phyloP scores from a whole-genome alignment of 179 eudicot genomes.

The Camellia oleifera region DNA sequence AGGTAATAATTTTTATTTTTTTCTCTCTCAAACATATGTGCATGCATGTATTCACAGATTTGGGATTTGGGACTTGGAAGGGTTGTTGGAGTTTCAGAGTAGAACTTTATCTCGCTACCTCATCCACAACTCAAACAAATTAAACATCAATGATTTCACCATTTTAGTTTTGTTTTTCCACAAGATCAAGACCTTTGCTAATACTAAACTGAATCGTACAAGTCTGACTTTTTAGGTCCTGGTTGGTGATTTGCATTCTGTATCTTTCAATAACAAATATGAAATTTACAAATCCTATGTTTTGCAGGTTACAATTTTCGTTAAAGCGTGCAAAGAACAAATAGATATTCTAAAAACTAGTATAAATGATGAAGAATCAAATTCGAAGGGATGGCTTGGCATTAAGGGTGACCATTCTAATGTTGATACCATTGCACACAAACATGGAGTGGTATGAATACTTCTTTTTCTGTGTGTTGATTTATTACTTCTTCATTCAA shows the following conservation, averaged over 20 bases:
- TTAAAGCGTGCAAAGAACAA: conserved; percentile 92
- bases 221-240: background rate
- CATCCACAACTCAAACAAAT: background rate
- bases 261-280: too few relatives aligned
- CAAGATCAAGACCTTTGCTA: background rate
- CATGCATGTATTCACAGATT: too few relatives aligned
- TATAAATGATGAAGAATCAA: conserved; percentile 69
- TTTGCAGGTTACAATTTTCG: conserved; percentile 73
- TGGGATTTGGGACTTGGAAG: background rate
- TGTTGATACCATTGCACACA: conserved; percentile 93
- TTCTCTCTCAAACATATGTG: too few relatives aligned
- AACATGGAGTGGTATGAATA: conserved; percentile 84
- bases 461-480: background rate
- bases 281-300: background rate
- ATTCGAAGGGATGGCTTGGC: conserved; percentile 89
- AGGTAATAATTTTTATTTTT: too few relatives aligned
- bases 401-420: conserved; percentile 49
- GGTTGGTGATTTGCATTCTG: background rate
- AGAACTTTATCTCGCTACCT: background rate
- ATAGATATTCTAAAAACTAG: conserved; percentile 74
- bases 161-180: background rate
- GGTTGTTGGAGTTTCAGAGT: background rate
- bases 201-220: background rate
- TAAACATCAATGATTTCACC: background rate
- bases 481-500: background rate